Conservation (phyloP, 2,329 filamentous ascomycete genomes). For the Fusarium avenaceum region DNA sequence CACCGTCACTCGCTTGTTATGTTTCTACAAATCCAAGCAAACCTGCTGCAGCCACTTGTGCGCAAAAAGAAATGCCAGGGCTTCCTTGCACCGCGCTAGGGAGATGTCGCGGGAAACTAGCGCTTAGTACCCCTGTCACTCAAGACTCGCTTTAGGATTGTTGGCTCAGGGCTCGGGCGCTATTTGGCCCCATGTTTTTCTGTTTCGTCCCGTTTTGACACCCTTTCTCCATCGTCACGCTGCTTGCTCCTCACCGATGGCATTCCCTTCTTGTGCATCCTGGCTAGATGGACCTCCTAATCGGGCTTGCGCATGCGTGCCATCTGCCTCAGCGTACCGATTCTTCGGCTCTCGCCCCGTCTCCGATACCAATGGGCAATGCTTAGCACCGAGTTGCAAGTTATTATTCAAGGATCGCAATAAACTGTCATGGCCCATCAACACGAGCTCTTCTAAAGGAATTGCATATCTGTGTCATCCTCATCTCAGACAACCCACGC, state of each 20-base stretch:
- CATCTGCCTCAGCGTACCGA: conserved; percentile 5
- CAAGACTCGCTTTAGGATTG: conserved; percentile 30
- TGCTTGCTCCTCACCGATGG: conserved; percentile 40
- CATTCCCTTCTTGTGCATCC: conserved; percentile 5
- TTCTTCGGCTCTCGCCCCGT: background rate
- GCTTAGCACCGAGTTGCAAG: background rate
- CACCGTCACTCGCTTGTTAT: conserved; percentile 18
- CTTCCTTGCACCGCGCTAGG: conserved; percentile 35
- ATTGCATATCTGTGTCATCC: background rate
- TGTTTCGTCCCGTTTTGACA: conserved; percentile 44
- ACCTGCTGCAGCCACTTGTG: conserved; percentile 1
- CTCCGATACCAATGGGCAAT: background rate
- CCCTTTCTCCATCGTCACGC: conserved; percentile 35
- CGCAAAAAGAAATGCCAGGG: conserved; percentile 9
- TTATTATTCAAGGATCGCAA: background rate
- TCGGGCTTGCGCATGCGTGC: conserved; percentile 24
- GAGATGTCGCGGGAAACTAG: conserved; percentile 37
- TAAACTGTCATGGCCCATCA: background rate
- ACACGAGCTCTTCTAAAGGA: background rate
- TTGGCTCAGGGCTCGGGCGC: conserved; percentile 26
- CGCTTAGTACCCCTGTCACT: conserved; percentile 9
- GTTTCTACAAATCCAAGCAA: conserved; percentile 10
- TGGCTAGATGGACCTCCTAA: conserved; percentile 18
- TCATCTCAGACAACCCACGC: conserved; percentile 6
- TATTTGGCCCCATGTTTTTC: conserved; percentile 40